A percentile compares a stretch with the other conserved stretches of the same genome.
These are phyloP conservation scores for Nigrograna mackinnonii DNA, from an alignment of 2,329 filamentous ascomycete genomes.

Conservation along the genomic window DNA sequence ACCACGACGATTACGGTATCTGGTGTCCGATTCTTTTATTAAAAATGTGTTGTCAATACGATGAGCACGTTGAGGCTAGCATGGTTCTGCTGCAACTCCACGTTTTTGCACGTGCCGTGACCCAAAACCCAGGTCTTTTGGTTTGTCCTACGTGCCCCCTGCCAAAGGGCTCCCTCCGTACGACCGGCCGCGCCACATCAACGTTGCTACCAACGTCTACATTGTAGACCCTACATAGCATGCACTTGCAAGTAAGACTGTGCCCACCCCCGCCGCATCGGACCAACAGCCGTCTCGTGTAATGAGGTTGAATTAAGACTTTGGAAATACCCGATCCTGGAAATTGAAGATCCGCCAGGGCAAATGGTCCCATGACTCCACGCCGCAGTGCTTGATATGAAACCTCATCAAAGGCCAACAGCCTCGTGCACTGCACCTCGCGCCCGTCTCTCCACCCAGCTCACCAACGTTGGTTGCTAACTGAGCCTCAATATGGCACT, in stretches of 20 bases:
- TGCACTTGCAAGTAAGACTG: no score
- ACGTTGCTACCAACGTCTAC: slow-evolving; percentile 6
- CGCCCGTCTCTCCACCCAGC: no score
- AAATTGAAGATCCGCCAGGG: no score
- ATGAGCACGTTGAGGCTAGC: slow-evolving; percentile 1
- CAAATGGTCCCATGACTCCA: background rate
- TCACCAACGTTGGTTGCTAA: no score
- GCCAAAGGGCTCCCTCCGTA: slow-evolving; percentile 4
- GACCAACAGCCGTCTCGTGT: no score
- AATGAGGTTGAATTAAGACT: slow-evolving; percentile 8
- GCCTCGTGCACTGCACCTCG: background rate
- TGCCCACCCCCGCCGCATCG: no score
- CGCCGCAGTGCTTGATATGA: background rate
- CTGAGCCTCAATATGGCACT: no score
- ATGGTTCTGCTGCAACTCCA: slow-evolving; percentile 11
- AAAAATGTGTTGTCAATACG: slow-evolving; percentile 10
- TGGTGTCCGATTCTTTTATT: slow-evolving; percentile 7
- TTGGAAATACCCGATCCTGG: slow-evolving; percentile 1
- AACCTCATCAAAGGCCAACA: slow-evolving; percentile 11
- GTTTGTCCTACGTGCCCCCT: background rate
- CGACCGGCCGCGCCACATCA: slow-evolving; percentile 8
- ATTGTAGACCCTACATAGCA: no score
- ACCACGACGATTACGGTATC: slow-evolving; percentile 9
- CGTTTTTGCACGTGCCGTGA: slow-evolving; percentile 10
- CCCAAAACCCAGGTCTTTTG: background rate